These are phyloP conservation scores for Excoecaria cochinchinensis DNA, from an alignment of 345 rosid genomes.

Conservation along the genomic window DNA sequence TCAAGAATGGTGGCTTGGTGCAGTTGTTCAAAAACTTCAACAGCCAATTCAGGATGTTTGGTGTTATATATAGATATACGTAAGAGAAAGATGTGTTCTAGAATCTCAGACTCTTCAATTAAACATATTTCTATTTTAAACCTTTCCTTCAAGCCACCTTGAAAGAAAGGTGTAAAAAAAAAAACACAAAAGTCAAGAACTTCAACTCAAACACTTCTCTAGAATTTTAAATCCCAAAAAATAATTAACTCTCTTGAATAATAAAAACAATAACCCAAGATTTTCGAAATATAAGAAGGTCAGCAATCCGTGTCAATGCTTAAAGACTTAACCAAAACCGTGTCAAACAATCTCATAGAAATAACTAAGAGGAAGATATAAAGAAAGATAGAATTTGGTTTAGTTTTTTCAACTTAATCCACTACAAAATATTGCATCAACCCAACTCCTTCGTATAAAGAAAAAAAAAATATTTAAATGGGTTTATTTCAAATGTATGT, in stretches of 20 bases:
- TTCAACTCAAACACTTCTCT: constrained; percentile 28
- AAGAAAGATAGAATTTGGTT: too few relatives aligned
- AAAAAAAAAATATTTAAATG: too few relatives aligned
- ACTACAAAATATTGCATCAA: too few relatives aligned
- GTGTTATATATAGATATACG: not conserved
- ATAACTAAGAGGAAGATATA: not conserved
- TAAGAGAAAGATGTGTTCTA: not conserved
- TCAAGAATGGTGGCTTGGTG: too few relatives aligned
- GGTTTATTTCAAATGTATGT: too few relatives aligned
- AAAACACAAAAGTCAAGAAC: constrained; percentile 30
- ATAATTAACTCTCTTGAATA: not conserved
- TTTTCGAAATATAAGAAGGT: not conserved
- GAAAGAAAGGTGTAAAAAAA: not conserved
- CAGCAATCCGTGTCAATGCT: too few relatives aligned
- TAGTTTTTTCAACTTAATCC: too few relatives aligned
- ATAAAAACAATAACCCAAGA: not conserved
- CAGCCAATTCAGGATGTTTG: constrained; percentile 8
- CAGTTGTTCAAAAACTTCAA: not conserved
- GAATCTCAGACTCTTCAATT: constrained; percentile 32
- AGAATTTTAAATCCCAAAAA: constrained; percentile 7
- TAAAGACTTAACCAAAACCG: constrained; percentile 1
- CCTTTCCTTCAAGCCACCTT: not conserved
- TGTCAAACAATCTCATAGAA: constrained; percentile 9
- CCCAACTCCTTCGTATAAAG: too few relatives aligned
- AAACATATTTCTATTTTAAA: not conserved